Evolutionary conservation across 164 flowering plant species (phyloP), one percentile per base, ranked within the genome.

Genomic region (Chimonanthus salicifolius): DNA sequence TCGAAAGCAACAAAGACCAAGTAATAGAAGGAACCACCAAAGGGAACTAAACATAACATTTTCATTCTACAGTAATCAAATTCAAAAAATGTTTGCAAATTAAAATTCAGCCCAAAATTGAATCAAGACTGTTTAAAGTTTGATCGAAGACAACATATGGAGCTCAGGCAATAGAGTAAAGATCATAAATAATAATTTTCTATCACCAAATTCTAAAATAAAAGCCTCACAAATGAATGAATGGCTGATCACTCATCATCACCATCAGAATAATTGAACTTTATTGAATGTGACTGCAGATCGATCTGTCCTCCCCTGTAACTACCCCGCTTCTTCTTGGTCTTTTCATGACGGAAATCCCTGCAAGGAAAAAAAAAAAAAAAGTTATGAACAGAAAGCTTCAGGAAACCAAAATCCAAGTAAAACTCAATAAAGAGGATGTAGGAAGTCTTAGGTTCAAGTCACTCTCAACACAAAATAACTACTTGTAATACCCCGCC

Each of bases 251-350:
- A 70, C 63, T 50, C 21, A 15, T 87, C 83, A 64, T 94, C 97
- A 54, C 33, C 33, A 71, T 94, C 98, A 20, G 94, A 91, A 66
- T 91, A 84, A 69, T 86, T 82, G 82, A 92, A 94, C 79, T 94
- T 92, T 6, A 94, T 66, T 0, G 98, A 94, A 80, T 94, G 97
- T 6, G 97, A 81, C 6, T 85, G 78, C 71, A 80, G 72, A 85
- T 94, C 99, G 75, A 92, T 94, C 85, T 74, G 86, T 51, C 99
- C 99, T 78, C 99, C 99, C 78, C 95, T 83, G 70, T 94, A 94
- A 73, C 86, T 85, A 54, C 97, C 98, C 20, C 97, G 95, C 82
- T 94, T 94, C 85, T 94, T 94, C 85, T 94, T 94, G 1, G 98
- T 94, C 84, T 94, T 94, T 72, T 94, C 97, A 69, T 94, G 98